Conservation (phyloP, 208 protist genomes). For the Trypanosoma brucei region DNA sequence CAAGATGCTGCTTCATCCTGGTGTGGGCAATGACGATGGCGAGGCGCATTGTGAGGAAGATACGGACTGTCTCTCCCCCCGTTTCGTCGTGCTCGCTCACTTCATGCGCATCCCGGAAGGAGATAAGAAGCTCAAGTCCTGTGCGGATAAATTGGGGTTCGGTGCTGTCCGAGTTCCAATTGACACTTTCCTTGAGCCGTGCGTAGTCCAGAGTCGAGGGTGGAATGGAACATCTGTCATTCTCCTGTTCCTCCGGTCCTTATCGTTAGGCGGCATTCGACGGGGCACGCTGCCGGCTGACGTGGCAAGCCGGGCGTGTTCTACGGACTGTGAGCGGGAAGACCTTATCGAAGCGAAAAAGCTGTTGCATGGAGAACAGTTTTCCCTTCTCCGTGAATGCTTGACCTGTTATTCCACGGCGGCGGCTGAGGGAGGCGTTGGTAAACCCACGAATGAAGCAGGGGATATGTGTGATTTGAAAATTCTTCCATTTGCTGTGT, state of each 20-base stretch:
- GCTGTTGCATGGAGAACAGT: slow-evolving; percentile 1
- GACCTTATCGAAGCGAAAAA: slow-evolving; percentile 8
- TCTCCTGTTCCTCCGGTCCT: slow-evolving; percentile 23
- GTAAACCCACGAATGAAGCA: not conserved
- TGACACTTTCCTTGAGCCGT: slow-evolving; percentile 22
- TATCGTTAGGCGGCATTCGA: not conserved
- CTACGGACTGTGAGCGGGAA: not conserved
- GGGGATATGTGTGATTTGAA: not conserved
- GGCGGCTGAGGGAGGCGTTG: not conserved
- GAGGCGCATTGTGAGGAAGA: not conserved
- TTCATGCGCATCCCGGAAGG: slow-evolving; percentile 62
- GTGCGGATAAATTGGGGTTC: slow-evolving; percentile 31
- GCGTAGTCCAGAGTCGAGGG: slow-evolving; percentile 19
- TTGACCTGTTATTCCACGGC: slow-evolving; percentile 11
- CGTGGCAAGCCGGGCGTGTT: not conserved
- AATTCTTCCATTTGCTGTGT: slow-evolving; percentile 6
- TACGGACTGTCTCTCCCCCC: not conserved
- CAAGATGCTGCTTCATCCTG: slow-evolving; percentile 19
- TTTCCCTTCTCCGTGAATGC: slow-evolving; percentile 7
- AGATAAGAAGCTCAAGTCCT: slow-evolving; percentile 22
- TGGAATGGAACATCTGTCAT: slow-evolving; percentile 46
- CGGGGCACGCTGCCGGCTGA: not conserved
- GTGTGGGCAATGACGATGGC: not conserved
- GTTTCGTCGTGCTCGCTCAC: slow-evolving; percentile 39
- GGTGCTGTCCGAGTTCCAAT: slow-evolving; percentile 35